Conservation (phyloP, 2,329 filamentous ascomycete genomes). For the Arachnomyces sp. region DNA sequence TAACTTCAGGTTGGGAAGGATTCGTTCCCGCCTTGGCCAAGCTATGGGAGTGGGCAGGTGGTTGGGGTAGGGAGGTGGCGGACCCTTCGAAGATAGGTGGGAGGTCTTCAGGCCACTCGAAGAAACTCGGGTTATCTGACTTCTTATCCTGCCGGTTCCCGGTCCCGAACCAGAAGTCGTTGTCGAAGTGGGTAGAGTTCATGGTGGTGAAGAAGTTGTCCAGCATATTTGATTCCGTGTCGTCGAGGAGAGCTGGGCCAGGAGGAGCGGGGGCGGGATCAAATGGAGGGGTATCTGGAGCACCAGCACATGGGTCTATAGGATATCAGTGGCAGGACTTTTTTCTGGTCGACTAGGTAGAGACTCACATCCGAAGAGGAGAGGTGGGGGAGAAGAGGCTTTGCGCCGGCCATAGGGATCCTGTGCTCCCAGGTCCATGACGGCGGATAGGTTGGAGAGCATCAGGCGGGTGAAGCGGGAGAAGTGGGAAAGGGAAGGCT, state of each 20-base stretch:
- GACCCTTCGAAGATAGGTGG: conserved; percentile 60
- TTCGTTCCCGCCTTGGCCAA: conserved; percentile 19
- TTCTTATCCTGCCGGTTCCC: conserved; percentile 21
- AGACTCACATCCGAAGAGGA: conserved; percentile 61
- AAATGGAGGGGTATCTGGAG: conserved; percentile 16
- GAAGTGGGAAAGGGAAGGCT: no score
- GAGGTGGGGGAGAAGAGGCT: conserved; percentile 41
- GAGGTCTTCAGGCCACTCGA: conserved; percentile 41
- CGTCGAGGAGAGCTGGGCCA: conserved; percentile 57
- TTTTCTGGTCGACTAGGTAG: conserved; percentile 1
- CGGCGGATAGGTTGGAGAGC: conserved; percentile 4
- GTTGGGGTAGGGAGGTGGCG: conserved; percentile 54
- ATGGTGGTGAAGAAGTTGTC: conserved; percentile 39
- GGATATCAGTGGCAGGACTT: conserved; percentile 6
- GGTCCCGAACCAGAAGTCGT: conserved; percentile 29
- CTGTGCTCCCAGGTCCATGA: conserved; percentile 23
- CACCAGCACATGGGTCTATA: not conserved
- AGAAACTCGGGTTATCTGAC: conserved; percentile 13
- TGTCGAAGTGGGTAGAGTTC: conserved; percentile 30
- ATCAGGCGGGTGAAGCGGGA: no score
- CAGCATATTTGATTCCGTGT: conserved; percentile 48
- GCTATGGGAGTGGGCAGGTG: conserved; percentile 18
- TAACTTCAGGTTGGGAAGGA: conserved; percentile 18
- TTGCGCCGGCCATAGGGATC: not conserved
- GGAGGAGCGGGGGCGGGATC: conserved; percentile 53